Percentiles rank a stretch among this genome's conserved stretches.
These are phyloP conservation scores for Wickerhamiella occidentalis DNA, from an alignment of 805 yeast species.

Conservation along the genomic window DNA sequence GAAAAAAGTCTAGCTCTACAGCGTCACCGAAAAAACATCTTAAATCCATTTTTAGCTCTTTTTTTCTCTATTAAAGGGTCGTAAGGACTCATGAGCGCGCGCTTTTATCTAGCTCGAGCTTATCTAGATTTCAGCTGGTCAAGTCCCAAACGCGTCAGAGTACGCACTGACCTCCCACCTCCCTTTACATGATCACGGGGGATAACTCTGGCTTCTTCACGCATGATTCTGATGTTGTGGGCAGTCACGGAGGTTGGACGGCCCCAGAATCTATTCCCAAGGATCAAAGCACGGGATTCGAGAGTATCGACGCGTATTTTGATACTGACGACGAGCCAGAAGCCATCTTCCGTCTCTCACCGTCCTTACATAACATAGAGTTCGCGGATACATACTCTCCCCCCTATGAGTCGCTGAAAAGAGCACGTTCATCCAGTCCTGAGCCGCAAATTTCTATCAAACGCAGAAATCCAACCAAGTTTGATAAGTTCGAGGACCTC, in stretches of 20 bases:
- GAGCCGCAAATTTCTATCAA: neutral
- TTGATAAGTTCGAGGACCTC: neutral
- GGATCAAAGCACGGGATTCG: neutral
- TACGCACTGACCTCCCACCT: no score
- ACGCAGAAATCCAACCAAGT: neutral
- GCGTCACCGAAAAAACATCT: no score
- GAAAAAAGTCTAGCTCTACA: no score
- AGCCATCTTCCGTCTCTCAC: neutral
- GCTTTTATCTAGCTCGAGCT: no score
- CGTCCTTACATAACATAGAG: neutral
- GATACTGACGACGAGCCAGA: neutral
- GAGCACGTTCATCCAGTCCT: neutral
- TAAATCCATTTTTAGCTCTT: no score
- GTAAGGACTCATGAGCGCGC: no score
- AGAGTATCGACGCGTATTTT: conserved; percentile 1
- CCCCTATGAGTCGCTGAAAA: neutral
- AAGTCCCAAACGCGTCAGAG: no score
- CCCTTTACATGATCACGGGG: neutral
- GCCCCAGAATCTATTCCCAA: neutral
- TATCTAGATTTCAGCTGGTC: no score
- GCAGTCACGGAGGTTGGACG: neutral
- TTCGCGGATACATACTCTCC: neutral
- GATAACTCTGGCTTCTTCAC: neutral
- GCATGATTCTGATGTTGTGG: neutral
- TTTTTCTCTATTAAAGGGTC: no score